These are phyloP conservation scores for Leccinum aurantiacum DNA, from an alignment of 768 basidiomycete genomes.

Conservation along the genomic window DNA sequence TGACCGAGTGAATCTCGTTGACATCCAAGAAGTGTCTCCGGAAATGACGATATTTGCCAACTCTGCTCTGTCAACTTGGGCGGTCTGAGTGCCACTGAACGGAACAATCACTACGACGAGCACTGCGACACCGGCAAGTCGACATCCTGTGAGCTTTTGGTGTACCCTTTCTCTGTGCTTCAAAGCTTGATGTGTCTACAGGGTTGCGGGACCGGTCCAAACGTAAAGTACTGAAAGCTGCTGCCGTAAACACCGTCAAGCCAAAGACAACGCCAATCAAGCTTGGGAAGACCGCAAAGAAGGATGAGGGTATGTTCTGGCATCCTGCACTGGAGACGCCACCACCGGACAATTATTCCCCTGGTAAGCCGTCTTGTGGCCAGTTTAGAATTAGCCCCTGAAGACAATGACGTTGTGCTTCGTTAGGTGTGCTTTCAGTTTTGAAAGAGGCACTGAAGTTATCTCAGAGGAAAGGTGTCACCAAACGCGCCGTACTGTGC, in stretches of 20 bases:
- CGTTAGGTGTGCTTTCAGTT: conserved; percentile 61
- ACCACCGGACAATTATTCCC: conserved; percentile 60
- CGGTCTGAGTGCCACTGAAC: conserved; percentile 36
- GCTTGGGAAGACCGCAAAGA: conserved; percentile 12
- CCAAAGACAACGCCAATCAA: conserved; percentile 6
- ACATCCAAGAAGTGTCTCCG: conserved; percentile 12
- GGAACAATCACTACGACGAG: conserved; percentile 54
- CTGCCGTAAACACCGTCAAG: conserved; percentile 1
- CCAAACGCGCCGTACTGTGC: conserved; percentile 62
- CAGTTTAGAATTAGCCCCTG: conserved; percentile 14
- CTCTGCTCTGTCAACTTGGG: conserved; percentile 49
- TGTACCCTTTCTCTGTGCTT: neutral
- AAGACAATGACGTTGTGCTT: conserved; percentile 2
- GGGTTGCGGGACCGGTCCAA: conserved; percentile 2
- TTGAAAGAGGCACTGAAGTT: conserved; percentile 55
- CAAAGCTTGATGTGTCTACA: conserved; percentile 9
- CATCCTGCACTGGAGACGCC: conserved; percentile 41
- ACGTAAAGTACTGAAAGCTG: conserved; percentile 19
- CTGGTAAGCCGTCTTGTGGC: conserved; percentile 50
- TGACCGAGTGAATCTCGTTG: neutral
- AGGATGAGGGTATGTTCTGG: conserved; percentile 61
- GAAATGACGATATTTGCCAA: conserved; percentile 42
- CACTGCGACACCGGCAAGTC: conserved; percentile 39
- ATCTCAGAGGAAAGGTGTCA: conserved; percentile 50
- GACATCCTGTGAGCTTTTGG: conserved; percentile 9